A percentile compares a stretch with the other conserved stretches of the same genome.
These are phyloP conservation scores for Ambrosia trifida DNA, from an alignment of 129 eudicot species.

Conservation along the genomic window DNA sequence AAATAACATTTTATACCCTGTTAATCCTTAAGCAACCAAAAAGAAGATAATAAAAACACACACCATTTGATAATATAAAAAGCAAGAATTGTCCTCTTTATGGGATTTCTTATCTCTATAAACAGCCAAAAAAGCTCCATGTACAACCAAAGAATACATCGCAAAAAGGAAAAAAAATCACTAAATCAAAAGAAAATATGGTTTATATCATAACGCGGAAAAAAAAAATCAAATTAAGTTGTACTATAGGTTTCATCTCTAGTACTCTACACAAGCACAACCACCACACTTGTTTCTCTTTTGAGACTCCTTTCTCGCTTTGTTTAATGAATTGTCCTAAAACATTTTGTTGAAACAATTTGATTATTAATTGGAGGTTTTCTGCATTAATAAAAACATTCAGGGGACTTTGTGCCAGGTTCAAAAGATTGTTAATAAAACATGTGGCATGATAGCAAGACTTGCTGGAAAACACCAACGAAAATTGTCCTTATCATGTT, in stretches of 20 bases:
- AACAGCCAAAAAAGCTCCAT: background rate
- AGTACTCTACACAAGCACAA: background rate
- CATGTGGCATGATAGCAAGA: background rate
- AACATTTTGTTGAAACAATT: too few relatives aligned
- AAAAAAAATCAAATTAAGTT: background rate
- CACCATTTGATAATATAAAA: background rate
- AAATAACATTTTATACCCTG: background rate
- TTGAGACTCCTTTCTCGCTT: conserved; percentile 27
- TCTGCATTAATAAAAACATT: too few relatives aligned
- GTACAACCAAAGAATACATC: background rate
- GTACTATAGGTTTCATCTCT: background rate
- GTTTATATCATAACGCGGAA: too few relatives aligned
- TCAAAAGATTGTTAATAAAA: too few relatives aligned
- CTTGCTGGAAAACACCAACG: background rate
- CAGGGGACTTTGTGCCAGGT: too few relatives aligned
- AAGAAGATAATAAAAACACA: background rate
- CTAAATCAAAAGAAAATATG: background rate
- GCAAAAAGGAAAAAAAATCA: background rate
- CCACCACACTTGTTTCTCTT: background rate
- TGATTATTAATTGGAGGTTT: too few relatives aligned
- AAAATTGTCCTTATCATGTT: background rate
- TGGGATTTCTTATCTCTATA: too few relatives aligned
- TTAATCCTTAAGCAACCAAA: background rate
- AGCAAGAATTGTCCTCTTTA: background rate
- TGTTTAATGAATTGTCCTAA: conserved; percentile 3